Evolutionary conservation across 2,329 filamentous ascomycete species (phyloP).

Genomic region (Botrytis porri): DNA sequence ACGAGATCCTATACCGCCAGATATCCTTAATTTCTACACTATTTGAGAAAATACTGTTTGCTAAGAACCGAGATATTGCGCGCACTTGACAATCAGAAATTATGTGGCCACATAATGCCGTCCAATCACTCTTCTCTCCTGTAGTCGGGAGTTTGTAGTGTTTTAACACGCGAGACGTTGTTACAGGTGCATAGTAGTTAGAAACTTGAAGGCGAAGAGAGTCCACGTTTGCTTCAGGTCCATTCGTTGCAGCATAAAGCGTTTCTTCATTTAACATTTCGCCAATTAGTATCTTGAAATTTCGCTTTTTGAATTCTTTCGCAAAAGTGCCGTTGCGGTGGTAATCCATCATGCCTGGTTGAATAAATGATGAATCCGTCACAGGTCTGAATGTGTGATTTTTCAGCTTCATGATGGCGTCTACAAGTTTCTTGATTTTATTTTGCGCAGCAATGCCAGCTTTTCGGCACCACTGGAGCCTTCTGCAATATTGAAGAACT

Average conservation of each 20-base stretch:
- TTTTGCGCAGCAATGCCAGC: conserved; percentile 37
- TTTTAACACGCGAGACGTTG: conserved; percentile 40
- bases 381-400: conserved; percentile 47
- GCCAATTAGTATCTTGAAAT: conserved; percentile 43
- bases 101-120: conserved; percentile 42
- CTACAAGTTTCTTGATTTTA: conserved; percentile 39
- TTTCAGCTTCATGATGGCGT: conserved; percentile 41
- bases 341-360: conserved; percentile 41
- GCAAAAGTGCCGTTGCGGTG: conserved; percentile 41
- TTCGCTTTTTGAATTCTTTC: conserved; percentile 39
- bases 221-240: conserved; percentile 38
- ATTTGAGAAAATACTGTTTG: conserved; percentile 36
- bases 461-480: conserved; percentile 34
- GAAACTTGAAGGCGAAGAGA: conserved; percentile 41
- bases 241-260: conserved; percentile 44
- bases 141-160: conserved; percentile 40
- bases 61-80: conserved; percentile 40
- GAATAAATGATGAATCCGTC: conserved; percentile 44
- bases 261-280: conserved; percentile 47
- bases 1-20: conserved; percentile 45
- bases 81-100: conserved; percentile 44
- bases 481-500: conserved; percentile 37
- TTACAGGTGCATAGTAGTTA: conserved; percentile 45
- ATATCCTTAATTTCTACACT: conserved; percentile 40
- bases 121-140: conserved; percentile 39